These are phyloP conservation scores for Ambrosia hybrid DNA, from an alignment of 140 eudicot genomes.

Conservation along the genomic window DNA sequence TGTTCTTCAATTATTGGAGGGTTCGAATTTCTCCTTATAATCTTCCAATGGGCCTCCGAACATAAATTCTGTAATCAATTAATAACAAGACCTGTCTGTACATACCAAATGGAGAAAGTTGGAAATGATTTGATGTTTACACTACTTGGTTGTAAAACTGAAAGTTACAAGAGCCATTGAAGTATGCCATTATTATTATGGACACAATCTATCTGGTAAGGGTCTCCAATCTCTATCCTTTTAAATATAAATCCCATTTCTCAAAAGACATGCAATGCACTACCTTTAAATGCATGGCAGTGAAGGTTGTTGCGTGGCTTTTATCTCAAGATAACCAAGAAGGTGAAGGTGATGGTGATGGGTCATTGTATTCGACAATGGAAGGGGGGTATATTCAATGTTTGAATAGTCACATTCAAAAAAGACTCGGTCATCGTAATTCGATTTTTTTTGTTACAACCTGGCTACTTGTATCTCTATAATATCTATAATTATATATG, in stretches of 20 bases:
- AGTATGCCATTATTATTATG: slow-evolving; percentile 16
- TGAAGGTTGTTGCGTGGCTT: slow-evolving; percentile 27
- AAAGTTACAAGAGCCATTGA: slow-evolving; percentile 33
- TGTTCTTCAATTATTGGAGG: slow-evolving; percentile 16
- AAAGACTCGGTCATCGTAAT: background rate
- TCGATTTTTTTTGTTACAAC: too few species aligned
- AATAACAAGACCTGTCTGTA: slow-evolving; percentile 25
- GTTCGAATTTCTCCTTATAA: slow-evolving; percentile 2
- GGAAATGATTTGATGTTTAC: slow-evolving; percentile 29
- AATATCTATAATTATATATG: too few species aligned
- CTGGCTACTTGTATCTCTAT: too few species aligned
- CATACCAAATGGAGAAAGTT: slow-evolving; percentile 26
- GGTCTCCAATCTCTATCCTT: background rate
- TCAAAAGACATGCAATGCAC: background rate
- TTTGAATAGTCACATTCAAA: slow-evolving; percentile 24
- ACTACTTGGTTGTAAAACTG: slow-evolving; percentile 28
- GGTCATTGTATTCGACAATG: slow-evolving; percentile 31
- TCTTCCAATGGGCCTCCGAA: slow-evolving; percentile 17
- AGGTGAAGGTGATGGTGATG: slow-evolving; percentile 31
- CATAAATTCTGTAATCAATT: slow-evolving; percentile 31
- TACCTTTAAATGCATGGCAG: slow-evolving; percentile 25
- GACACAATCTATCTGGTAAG: slow-evolving; percentile 28
- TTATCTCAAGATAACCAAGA: slow-evolving; percentile 10
- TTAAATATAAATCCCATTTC: slow-evolving; percentile 6
- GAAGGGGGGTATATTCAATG: slow-evolving; percentile 23